Evolutionary conservation across 2,329 filamentous ascomycete genomes (phyloP).

Genomic region (Lachnum nothofagi): DNA sequence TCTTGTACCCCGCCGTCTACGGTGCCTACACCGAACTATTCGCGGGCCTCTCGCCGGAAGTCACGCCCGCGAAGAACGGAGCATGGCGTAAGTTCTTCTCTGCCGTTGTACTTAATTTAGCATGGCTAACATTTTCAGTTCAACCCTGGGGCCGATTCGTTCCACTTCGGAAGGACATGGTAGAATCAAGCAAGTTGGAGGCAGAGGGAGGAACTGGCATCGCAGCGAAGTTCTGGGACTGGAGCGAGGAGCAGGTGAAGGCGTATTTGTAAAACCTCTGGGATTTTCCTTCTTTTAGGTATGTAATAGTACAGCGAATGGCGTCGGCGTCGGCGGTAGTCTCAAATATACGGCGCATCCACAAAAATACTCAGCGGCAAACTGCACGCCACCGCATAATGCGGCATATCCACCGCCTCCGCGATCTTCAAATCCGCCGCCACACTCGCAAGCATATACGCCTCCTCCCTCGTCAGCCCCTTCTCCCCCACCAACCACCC

Average conservation of each 20-base stretch:
- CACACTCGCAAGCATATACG: constrained; percentile 49
- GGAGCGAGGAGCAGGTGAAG: constrained; percentile 39
- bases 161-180: constrained; percentile 33
- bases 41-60: constrained; percentile 26
- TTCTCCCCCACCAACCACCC: constrained; percentile 45
- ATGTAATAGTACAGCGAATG: too few relatives aligned
- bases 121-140: constrained; percentile 27
- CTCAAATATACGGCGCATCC: constrained; percentile 16
- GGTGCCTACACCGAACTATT: constrained; percentile 32
- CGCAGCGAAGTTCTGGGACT: constrained; percentile 41
- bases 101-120: not conserved
- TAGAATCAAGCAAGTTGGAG: constrained; percentile 29
- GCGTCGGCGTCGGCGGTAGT: too few relatives aligned
- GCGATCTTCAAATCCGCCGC: constrained; percentile 46
- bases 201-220: constrained; percentile 37
- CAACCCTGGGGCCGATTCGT: constrained; percentile 43
- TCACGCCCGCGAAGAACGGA: constrained; percentile 26
- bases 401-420: constrained; percentile 50
- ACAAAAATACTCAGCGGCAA: constrained; percentile 46
- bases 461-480: constrained; percentile 42
- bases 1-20: constrained; percentile 22
- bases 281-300: too few relatives aligned
- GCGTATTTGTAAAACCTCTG: constrained; percentile 9
- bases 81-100: constrained; percentile 22
- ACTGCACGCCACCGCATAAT: constrained; percentile 47